Percentiles rank a stretch among this genome's conserved stretches.
Conservation (phyloP, 2,329 filamentous ascomycete genomes). For the Ascochyta clinopodiicola region DNA sequence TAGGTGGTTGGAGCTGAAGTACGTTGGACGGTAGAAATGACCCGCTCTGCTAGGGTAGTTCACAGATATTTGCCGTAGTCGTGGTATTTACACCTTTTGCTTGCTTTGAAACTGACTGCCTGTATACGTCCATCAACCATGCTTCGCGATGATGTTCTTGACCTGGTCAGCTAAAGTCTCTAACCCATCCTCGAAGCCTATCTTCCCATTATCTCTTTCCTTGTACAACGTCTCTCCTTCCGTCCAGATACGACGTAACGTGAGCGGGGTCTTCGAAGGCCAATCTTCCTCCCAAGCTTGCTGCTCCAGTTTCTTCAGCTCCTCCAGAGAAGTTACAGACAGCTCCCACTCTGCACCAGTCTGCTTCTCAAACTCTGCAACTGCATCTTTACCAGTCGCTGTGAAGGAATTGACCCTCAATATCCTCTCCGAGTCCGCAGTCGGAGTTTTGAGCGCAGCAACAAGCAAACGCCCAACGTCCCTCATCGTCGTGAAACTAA, state of each 20-base stretch:
- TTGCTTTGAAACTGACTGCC: background rate
- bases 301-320: conserved; percentile 64
- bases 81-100: background rate
- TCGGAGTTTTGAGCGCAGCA: conserved; percentile 64
- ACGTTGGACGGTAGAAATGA: conserved; percentile 20
- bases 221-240: conserved; percentile 75
- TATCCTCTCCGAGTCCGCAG: conserved; percentile 56
- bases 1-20: conserved; percentile 56
- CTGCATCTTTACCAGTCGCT: conserved; percentile 66
- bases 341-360: conserved; percentile 65
- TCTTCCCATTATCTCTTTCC: conserved; percentile 68
- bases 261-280: conserved; percentile 62
- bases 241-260: conserved; percentile 73
- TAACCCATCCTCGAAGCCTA: conserved; percentile 54
- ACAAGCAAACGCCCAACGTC: conserved; percentile 74
- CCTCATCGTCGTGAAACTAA: conserved; percentile 73
- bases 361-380: conserved; percentile 73
- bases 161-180: conserved; percentile 62
- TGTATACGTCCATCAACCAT: background rate
- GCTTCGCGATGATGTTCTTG: conserved; percentile 26
- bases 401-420: conserved; percentile 76
- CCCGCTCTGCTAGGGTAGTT: background rate
- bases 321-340: conserved; percentile 59
- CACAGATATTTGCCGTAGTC: background rate
- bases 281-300: conserved; percentile 63